Base-by-base conservation (phyloP, 2,329 filamentous ascomycete species). In the Fusarium sp. region DNA sequence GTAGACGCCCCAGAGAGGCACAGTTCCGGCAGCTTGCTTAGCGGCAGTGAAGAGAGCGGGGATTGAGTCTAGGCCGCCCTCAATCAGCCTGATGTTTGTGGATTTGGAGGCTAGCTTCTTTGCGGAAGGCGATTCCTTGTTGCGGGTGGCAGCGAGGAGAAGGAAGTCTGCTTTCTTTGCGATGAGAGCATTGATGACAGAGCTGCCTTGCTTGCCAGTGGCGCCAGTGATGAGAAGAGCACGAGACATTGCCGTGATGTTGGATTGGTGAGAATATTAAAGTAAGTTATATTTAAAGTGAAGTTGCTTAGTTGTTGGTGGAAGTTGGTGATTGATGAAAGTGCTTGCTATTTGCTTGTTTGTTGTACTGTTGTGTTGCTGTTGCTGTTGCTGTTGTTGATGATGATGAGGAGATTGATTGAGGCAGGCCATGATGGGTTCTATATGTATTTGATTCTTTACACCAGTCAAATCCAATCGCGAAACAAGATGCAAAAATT, bases 211-310 rank as follows among this genome's bases (percentile, higher is more conserved):
- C 29, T 73, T 72, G 19, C 69, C 69, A 7, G 69, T 72, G 9
- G 69, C 69, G 12, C 69, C 69, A 4, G 63, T 72, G 16, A 73
- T 49, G 21, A 73, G 67, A 25, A 73, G 23, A 41, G 70, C 70
- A 5, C 58, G 70, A 69, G 70, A 69, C 70, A 72, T 72, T 51
- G 0, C 60, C 39, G 2, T 37, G 12, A 16, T 10, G 1, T 25
- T 31, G 5, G n/a, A 21, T 3, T 11, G 7, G 8, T 23, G 7
- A 11, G 0, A 4, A 14, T 10, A 14, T 14, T 4, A 16, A 10
- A 15, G 5, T 27, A 2, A 3, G 10, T 2, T 19, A 4, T 21
- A 1, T 7, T 16, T 12, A 2, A 52, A 14, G 10, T n/a, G 4
- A 21, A 4, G 23, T 27, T 14, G 49, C n/a, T 18, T 44, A 12